Base-by-base conservation (phyloP, 2,329 filamentous ascomycete genomes). In the Penicillium sclerotigenum region DNA sequence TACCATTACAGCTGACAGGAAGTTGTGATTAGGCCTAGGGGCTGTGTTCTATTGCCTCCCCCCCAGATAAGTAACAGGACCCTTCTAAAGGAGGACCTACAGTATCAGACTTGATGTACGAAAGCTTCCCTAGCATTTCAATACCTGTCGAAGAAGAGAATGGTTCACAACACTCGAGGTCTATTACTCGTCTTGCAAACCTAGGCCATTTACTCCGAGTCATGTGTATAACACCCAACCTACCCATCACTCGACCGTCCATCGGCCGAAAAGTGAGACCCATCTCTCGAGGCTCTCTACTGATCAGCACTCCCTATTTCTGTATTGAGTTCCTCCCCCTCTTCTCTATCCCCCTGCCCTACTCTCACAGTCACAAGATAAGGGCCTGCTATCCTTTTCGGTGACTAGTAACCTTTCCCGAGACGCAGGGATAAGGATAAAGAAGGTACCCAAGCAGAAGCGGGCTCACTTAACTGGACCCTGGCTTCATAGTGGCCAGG, bases 181-280 rank as follows among this genome's bases (percentile, higher is more conserved):
- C 11, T 16, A n/a, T 4, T 7, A 26, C 31, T 14, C 5, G 7
- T 14, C 9, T 24, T n/a, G 24, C 5, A 49, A 22, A 29, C 13
- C 11, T 9, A 42, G 18, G 10, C 10, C 36, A 20, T 24, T 16
- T 37, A 28, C n/a, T 3, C 26, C 14, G 4, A 24, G 14, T 14
- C 16, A 41, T 26, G 26, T 29, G 24, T 14, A 41, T 9, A 24
- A 6, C 33, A 20, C 10, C 22, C 26, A 40, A 6, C 16, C 9
- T 33, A 14, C 18, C n/a, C 2, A n/a, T 40, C 5, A 4, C 10
- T 20, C 16, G 3, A 26, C 3, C 18, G 18, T 14, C 10, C 6
- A 33, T 41, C n/a, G 14, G 14, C 18, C 14, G 20, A 10, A 14
- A 41, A 53, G 51, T 53, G 51, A 53, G 38, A 54, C 51, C 51